Conservation (phyloP, 352 stramenopile genomes). For the Pythium rishiriense region DNA sequence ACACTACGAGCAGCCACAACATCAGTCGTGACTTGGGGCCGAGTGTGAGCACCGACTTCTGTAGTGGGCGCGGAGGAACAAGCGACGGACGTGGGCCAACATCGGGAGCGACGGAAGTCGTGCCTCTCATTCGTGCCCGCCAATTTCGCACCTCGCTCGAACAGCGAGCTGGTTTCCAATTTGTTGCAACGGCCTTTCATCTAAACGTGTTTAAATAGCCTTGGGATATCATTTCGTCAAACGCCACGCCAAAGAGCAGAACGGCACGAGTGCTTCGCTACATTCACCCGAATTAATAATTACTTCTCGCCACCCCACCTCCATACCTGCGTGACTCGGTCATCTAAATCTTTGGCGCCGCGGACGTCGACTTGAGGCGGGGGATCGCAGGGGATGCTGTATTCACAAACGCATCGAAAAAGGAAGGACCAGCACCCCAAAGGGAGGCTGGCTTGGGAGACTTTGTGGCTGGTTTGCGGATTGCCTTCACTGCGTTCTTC, state of each 20-base stretch:
- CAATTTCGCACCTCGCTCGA: neutral
- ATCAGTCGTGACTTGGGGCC: neutral
- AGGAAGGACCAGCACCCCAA: slow-evolving; percentile 32
- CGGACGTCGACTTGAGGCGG: slow-evolving; percentile 42
- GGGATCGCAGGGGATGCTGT: slow-evolving; percentile 41
- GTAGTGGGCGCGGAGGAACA: neutral
- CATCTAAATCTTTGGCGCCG: slow-evolving; percentile 13
- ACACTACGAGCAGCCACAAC: slow-evolving; percentile 13
- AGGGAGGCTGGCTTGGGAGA: slow-evolving; percentile 14
- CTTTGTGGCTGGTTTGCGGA: slow-evolving; percentile 12
- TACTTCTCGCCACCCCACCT: neutral
- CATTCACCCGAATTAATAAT: slow-evolving; percentile 16
- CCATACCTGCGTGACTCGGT: neutral
- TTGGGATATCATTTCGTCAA: too few relatives aligned
- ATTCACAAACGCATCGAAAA: slow-evolving; percentile 82
- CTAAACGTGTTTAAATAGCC: too few relatives aligned
- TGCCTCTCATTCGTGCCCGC: neutral
- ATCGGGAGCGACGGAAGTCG: neutral
- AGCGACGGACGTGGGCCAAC: neutral
- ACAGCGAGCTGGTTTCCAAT: neutral
- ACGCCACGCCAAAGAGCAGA: neutral
- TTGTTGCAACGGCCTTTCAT: too few relatives aligned
- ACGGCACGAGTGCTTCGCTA: neutral
- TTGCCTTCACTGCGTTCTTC: slow-evolving; percentile 35
- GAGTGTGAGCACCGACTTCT: neutral